phyloP scores from a whole-genome alignment of 176 grass and related monocot genomes.

The Musa schizocarpa region DNA sequence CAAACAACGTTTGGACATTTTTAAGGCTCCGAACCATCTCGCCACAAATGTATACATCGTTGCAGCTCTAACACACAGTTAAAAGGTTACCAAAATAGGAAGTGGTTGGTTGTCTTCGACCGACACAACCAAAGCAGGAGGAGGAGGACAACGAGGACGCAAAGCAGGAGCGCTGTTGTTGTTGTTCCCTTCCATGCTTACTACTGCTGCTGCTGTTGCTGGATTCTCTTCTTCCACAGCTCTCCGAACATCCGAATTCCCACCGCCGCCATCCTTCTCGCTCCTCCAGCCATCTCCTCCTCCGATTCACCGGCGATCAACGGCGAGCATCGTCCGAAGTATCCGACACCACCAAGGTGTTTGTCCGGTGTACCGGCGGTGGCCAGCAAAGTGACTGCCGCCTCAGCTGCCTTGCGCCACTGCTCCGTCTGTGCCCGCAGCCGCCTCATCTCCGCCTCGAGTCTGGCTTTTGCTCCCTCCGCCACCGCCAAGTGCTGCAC shows the following conservation, averaged over 20 bases:
- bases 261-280: slow-evolving; percentile 37
- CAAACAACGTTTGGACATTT: too few relatives aligned
- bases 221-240: slow-evolving; percentile 86
- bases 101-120: too few relatives aligned
- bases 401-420: slow-evolving; percentile 86
- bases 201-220: slow-evolving; percentile 7
- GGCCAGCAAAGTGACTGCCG: slow-evolving; percentile 58
- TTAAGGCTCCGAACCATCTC: too few relatives aligned
- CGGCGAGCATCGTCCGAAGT: slow-evolving; percentile 33
- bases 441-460: slow-evolving; percentile 58
- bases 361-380: slow-evolving; percentile 35
- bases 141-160: too few relatives aligned
- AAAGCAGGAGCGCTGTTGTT: too few relatives aligned
- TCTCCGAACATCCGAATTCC: slow-evolving; percentile 86
- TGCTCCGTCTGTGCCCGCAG: slow-evolving; percentile 79
- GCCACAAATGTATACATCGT: too few relatives aligned
- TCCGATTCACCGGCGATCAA: slow-evolving; percentile 24
- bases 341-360: slow-evolving; percentile 22
- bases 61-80: too few relatives aligned
- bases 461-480: slow-evolving; percentile 32
- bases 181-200: too few relatives aligned
- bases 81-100: too few relatives aligned
- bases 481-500: slow-evolving; percentile 29
- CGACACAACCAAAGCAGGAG: too few relatives aligned
- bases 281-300: slow-evolving; percentile 27